Evolutionary conservation across 208 protist genomes (phyloP), one percentile per base, ranked within the genome.

Genomic region (Crithidia bombi): DNA sequence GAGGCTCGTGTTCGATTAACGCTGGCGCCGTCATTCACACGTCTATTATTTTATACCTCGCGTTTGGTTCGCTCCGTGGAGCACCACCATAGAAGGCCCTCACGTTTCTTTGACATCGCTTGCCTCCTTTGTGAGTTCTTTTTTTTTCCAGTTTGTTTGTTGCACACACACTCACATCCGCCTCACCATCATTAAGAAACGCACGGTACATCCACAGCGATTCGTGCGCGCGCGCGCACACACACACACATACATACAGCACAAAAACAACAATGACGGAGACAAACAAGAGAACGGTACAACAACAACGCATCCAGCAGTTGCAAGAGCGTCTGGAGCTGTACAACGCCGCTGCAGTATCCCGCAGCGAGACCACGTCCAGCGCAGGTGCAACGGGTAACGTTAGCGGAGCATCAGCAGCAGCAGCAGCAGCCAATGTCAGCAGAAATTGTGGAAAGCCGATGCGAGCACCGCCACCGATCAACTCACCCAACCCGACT

Each of bases 311-410:
- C 65, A 90, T 93, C 28, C 88, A 91, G 73, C 83, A 88, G 44
- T 70, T 93, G 49, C 85, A 87, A 10, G 88, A 93, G 75, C 77
- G 85, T 1, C 70, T 93, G 19, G 88, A 90, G 39, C 65, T 90
- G 69, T 93, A 93, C 81, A 93, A 91, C 54, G 76, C 81, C 10
- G 71, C 82, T 11, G 77, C 84, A 25, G n/a, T n/a, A n/a, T 63
- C 43, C 14, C 58, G 64, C 32, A 52, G 33, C 44, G 54, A 41
- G 39, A 2, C 46, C 32, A 7, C 43, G 25, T 26, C 54, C 38
- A 50, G 26, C 51, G 26, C 51, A 30, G 33, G n/a, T 25, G 25
- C 41, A 4, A 32, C 39, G 26, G n/a, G n/a, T n/a, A 43, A 23
- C 61, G 19, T 33, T 14, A 10, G 54, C 15, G 15, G 12, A 17